Conservation (phyloP, 768 basidiomycete species). For the Trametes punicea region DNA sequence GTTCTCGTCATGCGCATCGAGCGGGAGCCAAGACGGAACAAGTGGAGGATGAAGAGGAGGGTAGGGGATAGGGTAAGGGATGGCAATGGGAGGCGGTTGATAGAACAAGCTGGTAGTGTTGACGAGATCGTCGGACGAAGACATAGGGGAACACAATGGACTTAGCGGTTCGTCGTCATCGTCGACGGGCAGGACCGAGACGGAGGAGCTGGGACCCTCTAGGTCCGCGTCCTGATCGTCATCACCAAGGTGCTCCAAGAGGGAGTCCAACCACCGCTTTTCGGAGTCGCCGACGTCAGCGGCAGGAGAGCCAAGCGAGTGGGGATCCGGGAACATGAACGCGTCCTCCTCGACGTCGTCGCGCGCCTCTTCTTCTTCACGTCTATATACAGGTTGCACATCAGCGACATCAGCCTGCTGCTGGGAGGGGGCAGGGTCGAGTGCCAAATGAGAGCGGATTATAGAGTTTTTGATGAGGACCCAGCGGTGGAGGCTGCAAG, state of each 20-base stretch:
- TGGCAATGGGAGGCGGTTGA: conserved; percentile 44
- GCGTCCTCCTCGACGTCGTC: conserved; percentile 57
- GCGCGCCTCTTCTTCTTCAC: conserved; percentile 42
- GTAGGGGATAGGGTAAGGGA: conserved; percentile 63
- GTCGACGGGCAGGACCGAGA: conserved; percentile 48
- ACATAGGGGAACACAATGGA: conserved; percentile 66
- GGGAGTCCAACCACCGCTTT: conserved; percentile 78
- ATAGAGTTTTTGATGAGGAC: conserved; percentile 86
- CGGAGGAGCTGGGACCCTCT: conserved; percentile 19
- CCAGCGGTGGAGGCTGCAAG: conserved; percentile 79
- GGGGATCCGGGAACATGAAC: conserved; percentile 81
- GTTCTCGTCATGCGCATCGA: conserved; percentile 39
- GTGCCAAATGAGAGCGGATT: conserved; percentile 46
- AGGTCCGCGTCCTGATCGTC: conserved; percentile 52
- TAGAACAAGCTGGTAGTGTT: conserved; percentile 44
- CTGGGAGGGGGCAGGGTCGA: conserved; percentile 29
- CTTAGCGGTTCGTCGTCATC: conserved; percentile 58
- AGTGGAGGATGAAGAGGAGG: conserved; percentile 59
- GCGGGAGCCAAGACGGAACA: conserved; percentile 49
- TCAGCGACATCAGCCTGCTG: conserved; percentile 24
- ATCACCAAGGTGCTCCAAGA: conserved; percentile 71
- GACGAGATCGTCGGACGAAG: conserved; percentile 73
- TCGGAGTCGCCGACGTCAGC: conserved; percentile 52
- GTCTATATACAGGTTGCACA: conserved; percentile 36
- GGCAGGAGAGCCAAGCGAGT: conserved; percentile 44